phyloP scores from a whole-genome alignment of 495 filamentous ascomycete genomes.

The Schizothecium vesticola region DNA sequence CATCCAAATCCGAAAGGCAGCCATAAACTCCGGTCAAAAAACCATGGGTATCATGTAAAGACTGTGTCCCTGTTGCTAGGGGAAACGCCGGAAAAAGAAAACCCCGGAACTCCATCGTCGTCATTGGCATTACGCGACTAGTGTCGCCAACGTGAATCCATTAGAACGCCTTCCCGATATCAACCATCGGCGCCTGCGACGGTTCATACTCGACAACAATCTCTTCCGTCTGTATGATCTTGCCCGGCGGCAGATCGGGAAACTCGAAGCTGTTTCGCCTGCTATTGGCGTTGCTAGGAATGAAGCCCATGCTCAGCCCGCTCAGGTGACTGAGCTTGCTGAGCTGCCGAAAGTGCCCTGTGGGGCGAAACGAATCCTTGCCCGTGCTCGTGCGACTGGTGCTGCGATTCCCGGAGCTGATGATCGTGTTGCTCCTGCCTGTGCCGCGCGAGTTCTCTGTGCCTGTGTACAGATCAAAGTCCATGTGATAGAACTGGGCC shows the following conservation, averaged over 20 bases:
- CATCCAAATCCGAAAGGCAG: not conserved
- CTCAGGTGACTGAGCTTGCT: slow-evolving; percentile 18
- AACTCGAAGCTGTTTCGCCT: slow-evolving; percentile 1
- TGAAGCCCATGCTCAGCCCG: slow-evolving; percentile 20
- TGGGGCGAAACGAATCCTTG: slow-evolving; percentile 14
- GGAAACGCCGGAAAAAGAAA: not conserved
- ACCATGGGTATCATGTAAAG: not conserved
- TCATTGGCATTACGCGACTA: not conserved
- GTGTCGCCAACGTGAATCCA: not conserved
- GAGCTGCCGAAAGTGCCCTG: slow-evolving; percentile 14
- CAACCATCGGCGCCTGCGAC: not conserved
- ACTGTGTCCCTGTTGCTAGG: not conserved
- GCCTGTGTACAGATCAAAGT: slow-evolving; percentile 19
- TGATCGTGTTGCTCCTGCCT: slow-evolving; percentile 21
- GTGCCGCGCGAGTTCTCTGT: slow-evolving; percentile 18
- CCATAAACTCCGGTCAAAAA: not conserved
- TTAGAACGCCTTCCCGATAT: not conserved
- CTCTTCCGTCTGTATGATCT: slow-evolving; percentile 24
- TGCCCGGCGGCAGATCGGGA: slow-evolving; percentile 15
- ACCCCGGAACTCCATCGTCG: not conserved
- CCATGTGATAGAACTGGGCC: slow-evolving; percentile 22
- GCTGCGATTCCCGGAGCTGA: slow-evolving; percentile 17
- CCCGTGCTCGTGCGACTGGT: slow-evolving; percentile 13
- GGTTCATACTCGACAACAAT: slow-evolving; percentile 22
- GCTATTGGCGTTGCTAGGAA: not conserved